phyloP scores from a whole-genome alignment of 257 asterid genomes.

The Marsdenia floribunda region DNA sequence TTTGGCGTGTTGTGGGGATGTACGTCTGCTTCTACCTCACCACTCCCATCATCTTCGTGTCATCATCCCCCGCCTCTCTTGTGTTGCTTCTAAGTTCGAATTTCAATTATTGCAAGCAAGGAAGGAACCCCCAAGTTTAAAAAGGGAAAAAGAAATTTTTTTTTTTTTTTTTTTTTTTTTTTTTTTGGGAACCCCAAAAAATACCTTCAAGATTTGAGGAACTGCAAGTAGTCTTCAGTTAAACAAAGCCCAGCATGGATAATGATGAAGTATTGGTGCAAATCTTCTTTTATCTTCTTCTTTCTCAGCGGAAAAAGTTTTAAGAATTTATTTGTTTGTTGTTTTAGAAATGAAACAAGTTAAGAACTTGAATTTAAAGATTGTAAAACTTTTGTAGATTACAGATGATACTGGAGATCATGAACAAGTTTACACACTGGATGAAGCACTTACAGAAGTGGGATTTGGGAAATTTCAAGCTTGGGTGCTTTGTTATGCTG shows the following conservation, averaged over 20 bases:
- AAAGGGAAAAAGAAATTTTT: too few species aligned
- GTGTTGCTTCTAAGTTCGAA: background rate
- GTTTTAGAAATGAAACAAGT: background rate
- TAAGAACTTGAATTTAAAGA: background rate
- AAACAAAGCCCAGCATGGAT: background rate
- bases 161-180: too few species aligned
- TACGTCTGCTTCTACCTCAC: too few species aligned
- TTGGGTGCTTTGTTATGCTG: slow-evolving; percentile 57
- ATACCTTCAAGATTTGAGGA: background rate
- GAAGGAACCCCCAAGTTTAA: background rate
- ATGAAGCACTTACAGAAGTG: slow-evolving; percentile 59
- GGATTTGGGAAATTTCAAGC: slow-evolving; percentile 74
- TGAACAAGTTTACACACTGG: slow-evolving; percentile 44
- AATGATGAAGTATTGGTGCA: background rate
- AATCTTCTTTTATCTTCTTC: background rate
- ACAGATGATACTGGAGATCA: slow-evolving; percentile 17
- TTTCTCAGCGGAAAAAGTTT: background rate
- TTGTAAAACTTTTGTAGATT: slow-evolving; percentile 18
- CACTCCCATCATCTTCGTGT: too few species aligned
- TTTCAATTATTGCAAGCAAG: background rate
- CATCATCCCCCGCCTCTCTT: too few species aligned
- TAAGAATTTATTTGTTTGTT: background rate
- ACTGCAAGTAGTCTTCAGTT: background rate
- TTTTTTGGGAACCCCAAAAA: background rate
- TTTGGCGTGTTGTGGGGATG: too few species aligned